Percentiles rank a stretch among this genome's conserved stretches.
Conservation (phyloP, 2,329 filamentous ascomycete species). For the Hypoxylon sp. region DNA sequence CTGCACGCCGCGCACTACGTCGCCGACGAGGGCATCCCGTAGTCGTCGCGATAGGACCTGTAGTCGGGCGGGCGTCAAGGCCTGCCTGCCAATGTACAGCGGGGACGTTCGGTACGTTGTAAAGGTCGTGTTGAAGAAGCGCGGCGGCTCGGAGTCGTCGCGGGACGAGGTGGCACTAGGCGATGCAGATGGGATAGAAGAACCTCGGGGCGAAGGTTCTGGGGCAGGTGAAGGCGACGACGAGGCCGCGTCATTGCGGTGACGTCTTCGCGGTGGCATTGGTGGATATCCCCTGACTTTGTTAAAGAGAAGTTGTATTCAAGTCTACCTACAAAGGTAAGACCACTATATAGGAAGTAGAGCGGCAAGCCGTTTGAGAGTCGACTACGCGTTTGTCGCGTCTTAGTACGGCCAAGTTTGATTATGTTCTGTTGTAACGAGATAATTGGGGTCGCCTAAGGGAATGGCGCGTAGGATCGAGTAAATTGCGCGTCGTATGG, state of each 20-base stretch:
- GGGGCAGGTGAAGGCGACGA: slow-evolving; percentile 28
- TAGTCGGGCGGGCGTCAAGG: slow-evolving; percentile 59
- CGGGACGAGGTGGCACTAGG: slow-evolving; percentile 39
- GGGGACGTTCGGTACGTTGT: slow-evolving; percentile 70
- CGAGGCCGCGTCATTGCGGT: slow-evolving; percentile 36
- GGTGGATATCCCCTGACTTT: not conserved
- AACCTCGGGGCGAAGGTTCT: slow-evolving; percentile 20
- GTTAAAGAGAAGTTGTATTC: not conserved
- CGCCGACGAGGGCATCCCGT: slow-evolving; percentile 69
- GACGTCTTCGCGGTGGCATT: slow-evolving; percentile 50
- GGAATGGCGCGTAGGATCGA: not conserved
- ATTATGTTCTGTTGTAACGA: not conserved
- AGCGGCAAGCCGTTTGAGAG: not conserved
- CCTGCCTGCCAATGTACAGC: slow-evolving; percentile 62
- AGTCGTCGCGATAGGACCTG: slow-evolving; percentile 63
- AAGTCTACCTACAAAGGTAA: not conserved
- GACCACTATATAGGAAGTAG: not conserved
- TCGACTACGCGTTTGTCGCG: slow-evolving; percentile 17
- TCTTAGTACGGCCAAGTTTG: slow-evolving; percentile 1
- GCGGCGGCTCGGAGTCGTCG: slow-evolving; percentile 49
- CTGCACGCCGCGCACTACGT: slow-evolving; percentile 72
- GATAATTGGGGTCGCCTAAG: not conserved
- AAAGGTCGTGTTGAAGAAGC: slow-evolving; percentile 72
- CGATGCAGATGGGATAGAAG: slow-evolving; percentile 17
- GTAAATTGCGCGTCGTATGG: not conserved